Evolutionary conservation across 2,329 filamentous ascomycete species (phyloP), one percentile per base, ranked within the genome.

Genomic region (Hypoxylon sp.): DNA sequence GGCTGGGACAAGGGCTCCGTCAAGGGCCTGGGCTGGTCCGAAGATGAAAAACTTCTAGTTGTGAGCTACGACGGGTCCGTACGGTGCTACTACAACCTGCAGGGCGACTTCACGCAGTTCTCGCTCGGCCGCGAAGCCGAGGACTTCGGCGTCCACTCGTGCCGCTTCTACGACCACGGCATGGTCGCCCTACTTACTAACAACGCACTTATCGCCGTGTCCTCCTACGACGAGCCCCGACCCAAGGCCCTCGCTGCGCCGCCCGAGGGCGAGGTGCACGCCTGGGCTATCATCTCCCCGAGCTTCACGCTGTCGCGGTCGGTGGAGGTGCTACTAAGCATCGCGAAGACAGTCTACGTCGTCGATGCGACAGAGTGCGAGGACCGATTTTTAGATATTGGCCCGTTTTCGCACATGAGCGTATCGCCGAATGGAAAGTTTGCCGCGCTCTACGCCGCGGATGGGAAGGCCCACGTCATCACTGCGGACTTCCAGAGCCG

Each of bases 401-500:
- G 95, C 0, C 94, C 95, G 0, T 98, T 99, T 75, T 89, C 89
- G 41, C 93, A 98, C 76, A 91, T 97, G 56, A 90, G 88, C 70
- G 91, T 97, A 13, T 97, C 94, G 1, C 94, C 95, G 0, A 94
- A 97, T 72, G 95, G 94, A 20, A 91, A 90, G 68, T 96, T 91
- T 71, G 90, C 94, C 3, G 93, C 93, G 0, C 84, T 99, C 30
- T 98, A 97, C 74, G 94, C 93, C 0, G 84, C 89, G 28, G 89
- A 92, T 64, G 93, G 93, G 59, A 94, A 89, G 70, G 88, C 95
- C 19, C 97, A 95, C 84, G 92, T 99, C 26, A 93, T 98, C 53
- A 95, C 92, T 49, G 94, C 93, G 72, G 94, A 99, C 76, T 98
- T 98, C 76, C 93, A 97, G 75, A 93, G 91, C 73, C 90, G 94